A percentile compares a stretch with the other conserved stretches of the same genome.
These are phyloP conservation scores for Mixia osmundae DNA, from an alignment of 1,284 basidiomycete species.

Conservation along the genomic window DNA sequence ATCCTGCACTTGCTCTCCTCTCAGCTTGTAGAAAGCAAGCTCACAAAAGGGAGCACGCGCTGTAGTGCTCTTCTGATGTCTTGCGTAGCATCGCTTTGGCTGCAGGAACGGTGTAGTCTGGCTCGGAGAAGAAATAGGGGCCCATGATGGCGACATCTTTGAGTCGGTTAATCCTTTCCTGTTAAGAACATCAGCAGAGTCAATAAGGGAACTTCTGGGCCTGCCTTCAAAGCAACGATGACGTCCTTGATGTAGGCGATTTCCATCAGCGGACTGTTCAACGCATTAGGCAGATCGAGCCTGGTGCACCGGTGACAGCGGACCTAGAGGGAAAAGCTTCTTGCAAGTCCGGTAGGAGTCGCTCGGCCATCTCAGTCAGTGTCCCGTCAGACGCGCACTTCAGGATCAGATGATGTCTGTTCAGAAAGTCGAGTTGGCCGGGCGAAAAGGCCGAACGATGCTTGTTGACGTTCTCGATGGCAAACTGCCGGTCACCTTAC, in stretches of 20 bases:
- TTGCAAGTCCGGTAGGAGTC: constrained; percentile 5
- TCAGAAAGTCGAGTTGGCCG: constrained; percentile 45
- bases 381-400: constrained; percentile 10
- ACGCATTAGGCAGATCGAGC: not conserved
- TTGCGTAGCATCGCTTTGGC: no score
- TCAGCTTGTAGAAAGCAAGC: no score
- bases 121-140: constrained; percentile 50
- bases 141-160: constrained; percentile 40
- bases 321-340: constrained; percentile 1
- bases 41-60: no score
- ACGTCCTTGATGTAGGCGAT: not conserved
- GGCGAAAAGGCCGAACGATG: constrained; percentile 47
- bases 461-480: constrained; percentile 43
- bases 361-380: constrained; percentile 6
- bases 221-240: not conserved
- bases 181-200: not conserved
- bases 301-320: not conserved
- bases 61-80: no score
- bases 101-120: no score
- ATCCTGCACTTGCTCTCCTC: no score
- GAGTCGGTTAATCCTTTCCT: constrained; percentile 46
- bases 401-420: constrained; percentile 47
- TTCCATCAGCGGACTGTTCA: not conserved
- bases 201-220: constrained; percentile 7
- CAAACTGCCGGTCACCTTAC: no score